phyloP scores from a whole-genome alignment of 2,329 filamentous ascomycete species.

The Aspergillus hortae region DNA sequence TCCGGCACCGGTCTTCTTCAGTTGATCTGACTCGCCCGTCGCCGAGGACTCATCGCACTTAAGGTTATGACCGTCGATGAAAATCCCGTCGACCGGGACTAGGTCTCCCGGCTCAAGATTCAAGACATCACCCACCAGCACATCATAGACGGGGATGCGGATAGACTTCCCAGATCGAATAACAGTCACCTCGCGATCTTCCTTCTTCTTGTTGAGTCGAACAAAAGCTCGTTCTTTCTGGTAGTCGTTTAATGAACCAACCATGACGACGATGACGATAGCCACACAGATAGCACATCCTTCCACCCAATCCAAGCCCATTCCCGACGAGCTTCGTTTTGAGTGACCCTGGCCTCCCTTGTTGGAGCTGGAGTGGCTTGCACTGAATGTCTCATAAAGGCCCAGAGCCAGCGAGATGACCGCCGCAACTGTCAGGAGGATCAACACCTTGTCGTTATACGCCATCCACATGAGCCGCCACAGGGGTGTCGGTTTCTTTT shows the following conservation, averaged over 20 bases:
- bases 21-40: constrained; percentile 66
- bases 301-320: constrained; percentile 66
- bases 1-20: constrained; percentile 59
- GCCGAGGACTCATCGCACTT: constrained; percentile 68
- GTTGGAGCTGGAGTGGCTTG: constrained; percentile 10
- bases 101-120: constrained; percentile 65
- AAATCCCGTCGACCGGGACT: constrained; percentile 64
- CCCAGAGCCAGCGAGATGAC: constrained; percentile 69
- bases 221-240: constrained; percentile 71
- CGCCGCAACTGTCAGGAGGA: constrained; percentile 65
- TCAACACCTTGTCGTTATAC: constrained; percentile 74
- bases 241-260: constrained; percentile 68
- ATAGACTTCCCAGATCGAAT: constrained; percentile 60
- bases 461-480: constrained; percentile 68
- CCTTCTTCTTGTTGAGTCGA: constrained; percentile 54
- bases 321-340: background rate
- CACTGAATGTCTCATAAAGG: constrained; percentile 51
- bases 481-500: constrained; percentile 64
- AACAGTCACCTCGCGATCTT: constrained; percentile 60
- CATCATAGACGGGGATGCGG: constrained; percentile 59
- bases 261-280: constrained; percentile 66
- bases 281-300: constrained; percentile 70
- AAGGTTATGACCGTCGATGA: constrained; percentile 60
- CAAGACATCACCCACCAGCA: constrained; percentile 64
- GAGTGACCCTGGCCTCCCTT: constrained; percentile 4